Conservation (phyloP, 805 yeast genomes). For the Jamesozyma hellenica region DNA sequence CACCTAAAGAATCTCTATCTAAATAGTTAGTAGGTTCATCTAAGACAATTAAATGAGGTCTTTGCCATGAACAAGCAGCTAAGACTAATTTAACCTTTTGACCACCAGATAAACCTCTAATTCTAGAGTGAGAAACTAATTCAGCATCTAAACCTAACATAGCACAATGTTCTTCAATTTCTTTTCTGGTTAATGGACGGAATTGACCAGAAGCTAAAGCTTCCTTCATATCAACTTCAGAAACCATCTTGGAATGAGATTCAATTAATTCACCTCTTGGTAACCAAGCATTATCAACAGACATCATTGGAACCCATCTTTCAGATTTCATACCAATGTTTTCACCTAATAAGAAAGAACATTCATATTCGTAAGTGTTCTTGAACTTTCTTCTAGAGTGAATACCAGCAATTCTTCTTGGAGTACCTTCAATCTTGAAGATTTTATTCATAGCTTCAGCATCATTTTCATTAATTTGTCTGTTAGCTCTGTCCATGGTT, state of each 20-base stretch:
- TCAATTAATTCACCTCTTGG: constrained; percentile 98
- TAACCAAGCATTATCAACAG: constrained; percentile 99
- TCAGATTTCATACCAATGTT: constrained; percentile 97
- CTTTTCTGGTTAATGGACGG: constrained; percentile 99
- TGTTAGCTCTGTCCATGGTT: constrained; percentile 99
- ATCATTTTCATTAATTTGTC: constrained; percentile 94
- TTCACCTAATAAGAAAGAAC: constrained; percentile 95
- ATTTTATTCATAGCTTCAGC: constrained; percentile 98
- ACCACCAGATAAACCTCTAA: constrained; percentile 99
- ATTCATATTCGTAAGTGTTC: constrained; percentile 99
- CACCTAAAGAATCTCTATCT: constrained; percentile 99
- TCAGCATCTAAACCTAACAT: constrained; percentile 98
- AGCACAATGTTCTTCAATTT: constrained; percentile 97
- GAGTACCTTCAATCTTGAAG: constrained; percentile 97
- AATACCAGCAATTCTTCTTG: constrained; percentile 92
- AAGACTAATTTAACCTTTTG: constrained; percentile 99
- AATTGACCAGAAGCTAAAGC: constrained; percentile 99
- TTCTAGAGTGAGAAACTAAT: constrained; percentile 98
- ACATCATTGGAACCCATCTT: constrained; percentile 99
- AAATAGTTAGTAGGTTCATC: constrained; percentile 99
- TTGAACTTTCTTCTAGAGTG: constrained; percentile 98
- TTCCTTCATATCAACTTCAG: constrained; percentile 99
- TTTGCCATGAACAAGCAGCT: constrained; percentile 99
- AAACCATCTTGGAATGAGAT: constrained; percentile 98
- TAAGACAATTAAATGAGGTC: constrained; percentile 98